phyloP scores from a whole-genome alignment of 495 filamentous ascomycete species.

The Penicillium alfredii region DNA sequence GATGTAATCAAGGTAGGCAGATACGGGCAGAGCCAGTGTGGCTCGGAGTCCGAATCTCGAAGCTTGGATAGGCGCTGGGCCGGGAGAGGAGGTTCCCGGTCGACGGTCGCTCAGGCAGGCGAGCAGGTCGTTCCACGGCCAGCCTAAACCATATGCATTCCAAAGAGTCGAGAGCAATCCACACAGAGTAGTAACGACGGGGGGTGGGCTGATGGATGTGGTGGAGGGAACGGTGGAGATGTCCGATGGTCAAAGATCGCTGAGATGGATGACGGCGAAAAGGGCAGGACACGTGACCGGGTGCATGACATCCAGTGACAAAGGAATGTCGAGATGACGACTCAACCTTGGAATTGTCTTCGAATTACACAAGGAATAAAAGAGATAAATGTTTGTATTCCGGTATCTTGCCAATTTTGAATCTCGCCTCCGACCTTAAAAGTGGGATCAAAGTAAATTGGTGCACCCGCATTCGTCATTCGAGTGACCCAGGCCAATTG shows the following conservation, averaged over 20 bases:
- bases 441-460: no score
- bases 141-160: constrained; percentile 38
- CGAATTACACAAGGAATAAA: no score
- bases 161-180: constrained; percentile 20
- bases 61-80: constrained; percentile 15
- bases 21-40: constrained; percentile 5
- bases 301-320: constrained; percentile 3
- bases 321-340: no score
- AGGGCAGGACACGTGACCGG: constrained; percentile 31
- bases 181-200: constrained; percentile 5
- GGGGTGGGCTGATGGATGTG: constrained; percentile 23
- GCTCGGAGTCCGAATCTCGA: constrained; percentile 17
- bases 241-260: constrained; percentile 27
- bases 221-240: constrained; percentile 25
- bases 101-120: constrained; percentile 37
- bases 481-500: no score
- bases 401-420: no score
- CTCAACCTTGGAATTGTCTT: no score
- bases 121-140: constrained; percentile 36
- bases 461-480: no score
- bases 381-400: no score
- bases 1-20: constrained; percentile 9
- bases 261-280: constrained; percentile 39
- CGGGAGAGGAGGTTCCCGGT: constrained; percentile 24
- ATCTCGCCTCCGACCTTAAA: no score